Evolutionary conservation across 1,139 yeast species (phyloP).

Genomic region (Taphrina betulina): DNA sequence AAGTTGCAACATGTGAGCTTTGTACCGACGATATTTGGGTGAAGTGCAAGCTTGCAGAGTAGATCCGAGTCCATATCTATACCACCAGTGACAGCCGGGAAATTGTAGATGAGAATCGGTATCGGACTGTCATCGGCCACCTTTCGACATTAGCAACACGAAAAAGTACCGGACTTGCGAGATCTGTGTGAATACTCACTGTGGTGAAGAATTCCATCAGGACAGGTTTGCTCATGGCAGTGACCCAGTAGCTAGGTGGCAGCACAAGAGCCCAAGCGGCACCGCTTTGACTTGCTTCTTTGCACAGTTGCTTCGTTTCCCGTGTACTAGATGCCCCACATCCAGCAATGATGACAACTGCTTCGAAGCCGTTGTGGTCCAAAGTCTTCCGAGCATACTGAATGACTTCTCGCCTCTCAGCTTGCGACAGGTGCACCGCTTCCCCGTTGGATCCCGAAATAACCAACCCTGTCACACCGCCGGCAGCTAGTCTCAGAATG

Average conservation of each 20-base stretch:
- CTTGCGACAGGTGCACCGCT: slow-evolving; percentile 50
- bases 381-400: slow-evolving; percentile 46
- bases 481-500: slow-evolving; percentile 47
- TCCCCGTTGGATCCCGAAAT: slow-evolving; percentile 56
- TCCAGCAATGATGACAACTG: slow-evolving; percentile 50
- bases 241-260: no score
- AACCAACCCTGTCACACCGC: slow-evolving; percentile 53
- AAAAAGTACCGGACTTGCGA: no score
- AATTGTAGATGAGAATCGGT: slow-evolving; percentile 53
- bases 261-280: no score
- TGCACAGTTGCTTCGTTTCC: no score
- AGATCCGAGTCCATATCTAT: slow-evolving; percentile 45
- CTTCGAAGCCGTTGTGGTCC: slow-evolving; percentile 42
- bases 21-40: slow-evolving; percentile 52
- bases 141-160: no score
- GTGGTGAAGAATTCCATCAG: no score
- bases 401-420: slow-evolving; percentile 48
- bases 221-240: no score
- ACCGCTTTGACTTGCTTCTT: no score
- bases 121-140: slow-evolving; percentile 51
- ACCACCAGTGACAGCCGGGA: slow-evolving; percentile 53
- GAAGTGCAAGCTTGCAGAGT: slow-evolving; percentile 42
- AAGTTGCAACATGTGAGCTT: no score
- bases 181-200: no score
- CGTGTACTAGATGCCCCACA: no score